Base-by-base conservation (phyloP, 768 basidiomycete genomes). In the Mycena latifolia region DNA sequence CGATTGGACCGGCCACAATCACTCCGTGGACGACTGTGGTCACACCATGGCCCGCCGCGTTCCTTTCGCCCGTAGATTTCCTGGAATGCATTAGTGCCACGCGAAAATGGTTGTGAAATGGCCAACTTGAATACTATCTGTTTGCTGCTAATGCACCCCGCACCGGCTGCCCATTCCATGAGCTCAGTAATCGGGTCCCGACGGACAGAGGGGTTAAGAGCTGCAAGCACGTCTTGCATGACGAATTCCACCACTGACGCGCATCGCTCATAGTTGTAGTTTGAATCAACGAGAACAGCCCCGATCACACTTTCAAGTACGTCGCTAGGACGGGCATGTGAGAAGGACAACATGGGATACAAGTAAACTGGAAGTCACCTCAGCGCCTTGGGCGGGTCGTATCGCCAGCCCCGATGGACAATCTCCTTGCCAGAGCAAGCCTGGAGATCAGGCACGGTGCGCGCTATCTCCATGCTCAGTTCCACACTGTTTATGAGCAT, bases 231-330 rank as follows among this genome's bases (percentile, higher is more conserved):
- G 45, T 92, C 92, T 27, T 81, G 80, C 88, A 96, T 91, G 24
- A 89, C 78, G 47, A 80, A 69, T 74, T 90, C 86, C 24, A 89
- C 84, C 20, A 94, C 82, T 0, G 80, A 80, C 18, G 85, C 85
- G 5, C 89, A 87, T 63, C 82, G 86, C 55, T 94, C 92, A 65
- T 92, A 89, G 67, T 93, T 78, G 72, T 90, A 93, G 6, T 85
- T 88, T 6, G 88, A 86, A 77, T 97, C 95, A 46, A 96, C 85
- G 29, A 97, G 85, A 22, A 97, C 81, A 3, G 93, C 94, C 1
- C 94, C 95, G 35, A 95, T 80, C 7, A 96, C 78, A 57, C 94
- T 92, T 77, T 97, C 95, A 57, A 96, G 83, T 5, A 94, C 86
- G 73, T 97, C 95, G 61, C 92, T 91, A 33, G 8, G 33, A n/a